A percentile compares a stretch with the other conserved stretches of the same genome.
These are phyloP conservation scores for Sarocladiaceae sp. DNA, from an alignment of 2,329 filamentous ascomycete genomes.

Conservation along the genomic window DNA sequence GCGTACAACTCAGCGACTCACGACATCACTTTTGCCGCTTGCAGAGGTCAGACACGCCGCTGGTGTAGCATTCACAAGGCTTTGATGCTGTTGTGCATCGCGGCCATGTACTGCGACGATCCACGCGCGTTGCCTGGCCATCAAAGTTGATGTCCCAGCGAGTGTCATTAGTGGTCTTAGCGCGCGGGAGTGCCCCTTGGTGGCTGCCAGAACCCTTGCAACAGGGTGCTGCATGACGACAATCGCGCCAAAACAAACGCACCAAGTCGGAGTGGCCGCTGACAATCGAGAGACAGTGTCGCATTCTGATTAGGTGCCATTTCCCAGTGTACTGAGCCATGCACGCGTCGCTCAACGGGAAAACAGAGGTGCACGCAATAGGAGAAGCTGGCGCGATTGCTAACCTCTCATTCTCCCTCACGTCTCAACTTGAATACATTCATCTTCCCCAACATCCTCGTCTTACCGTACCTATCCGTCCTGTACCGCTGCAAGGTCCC, in stretches of 20 bases:
- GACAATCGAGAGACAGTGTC: background rate
- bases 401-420: no score
- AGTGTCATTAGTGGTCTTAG: background rate
- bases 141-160: background rate
- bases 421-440: no score
- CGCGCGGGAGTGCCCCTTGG: background rate
- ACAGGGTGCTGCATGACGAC: background rate
- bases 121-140: constrained; percentile 4
- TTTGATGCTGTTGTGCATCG: background rate
- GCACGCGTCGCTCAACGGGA: no score
- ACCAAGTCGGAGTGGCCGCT: background rate
- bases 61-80: background rate
- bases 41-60: background rate
- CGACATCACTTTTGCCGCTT: no score
- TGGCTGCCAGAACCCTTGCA: background rate
- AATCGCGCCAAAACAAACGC: background rate
- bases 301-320: background rate
- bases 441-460: no score
- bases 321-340: background rate
- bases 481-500: background rate
- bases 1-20: no score
- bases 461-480: no score
- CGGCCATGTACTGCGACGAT: background rate
- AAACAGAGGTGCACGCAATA: no score
- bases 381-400: no score